Evolutionary conservation across 306 rosid species (phyloP).

Genomic region (Begonia loranthoides): DNA sequence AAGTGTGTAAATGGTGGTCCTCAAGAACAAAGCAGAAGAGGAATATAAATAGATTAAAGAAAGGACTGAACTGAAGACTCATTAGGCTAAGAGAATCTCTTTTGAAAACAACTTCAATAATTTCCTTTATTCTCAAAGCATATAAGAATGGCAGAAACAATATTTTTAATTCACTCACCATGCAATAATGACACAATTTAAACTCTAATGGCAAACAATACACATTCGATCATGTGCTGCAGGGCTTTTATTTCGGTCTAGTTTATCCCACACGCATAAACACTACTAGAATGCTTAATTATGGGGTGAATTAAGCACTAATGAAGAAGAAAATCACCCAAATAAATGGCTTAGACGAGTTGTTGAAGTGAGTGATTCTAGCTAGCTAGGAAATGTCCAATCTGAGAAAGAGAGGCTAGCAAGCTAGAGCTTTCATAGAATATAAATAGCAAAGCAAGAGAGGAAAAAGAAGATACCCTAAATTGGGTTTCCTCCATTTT

Average conservation of each 20-base stretch:
- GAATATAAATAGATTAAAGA: no score
- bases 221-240: background rate
- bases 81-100: no score
- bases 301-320: background rate
- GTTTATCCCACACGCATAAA: background rate
- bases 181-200: no score
- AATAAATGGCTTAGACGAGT: background rate
- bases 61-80: no score
- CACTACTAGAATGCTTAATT: background rate
- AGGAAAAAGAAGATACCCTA: constrained; percentile 38
- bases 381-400: constrained; percentile 17
- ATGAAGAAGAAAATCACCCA: background rate
- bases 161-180: constrained; percentile 6
- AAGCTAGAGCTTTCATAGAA: constrained; percentile 12
- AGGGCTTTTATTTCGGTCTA: background rate
- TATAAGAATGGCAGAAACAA: no score
- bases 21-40: no score
- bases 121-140: no score
- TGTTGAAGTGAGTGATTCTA: background rate
- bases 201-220: no score
- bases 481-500: constrained; percentile 10
- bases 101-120: no score
- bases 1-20: no score
- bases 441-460: constrained; percentile 19
- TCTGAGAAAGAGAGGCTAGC: constrained; percentile 6